Conservation (phyloP, 768 basidiomycete genomes). For the Gloeopeniophorella convolvens region DNA sequence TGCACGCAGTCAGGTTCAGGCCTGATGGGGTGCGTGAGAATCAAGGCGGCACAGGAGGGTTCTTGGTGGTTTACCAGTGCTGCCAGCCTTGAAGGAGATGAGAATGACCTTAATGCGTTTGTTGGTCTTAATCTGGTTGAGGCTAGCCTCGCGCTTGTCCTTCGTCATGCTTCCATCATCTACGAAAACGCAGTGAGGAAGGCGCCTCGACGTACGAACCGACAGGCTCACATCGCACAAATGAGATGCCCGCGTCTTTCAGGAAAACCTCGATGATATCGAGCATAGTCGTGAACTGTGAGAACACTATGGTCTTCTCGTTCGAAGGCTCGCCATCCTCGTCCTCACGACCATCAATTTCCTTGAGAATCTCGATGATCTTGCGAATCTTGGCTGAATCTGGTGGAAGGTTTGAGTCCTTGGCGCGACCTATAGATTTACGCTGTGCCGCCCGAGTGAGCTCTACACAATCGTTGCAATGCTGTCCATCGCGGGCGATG, state of each 20-base stretch:
- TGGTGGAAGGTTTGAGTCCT: constrained; percentile 44
- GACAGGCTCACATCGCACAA: constrained; percentile 69
- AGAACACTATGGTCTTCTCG: constrained; percentile 97
- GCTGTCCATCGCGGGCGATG: constrained; percentile 36
- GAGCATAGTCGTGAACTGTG: constrained; percentile 86
- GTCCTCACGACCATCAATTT: constrained; percentile 52
- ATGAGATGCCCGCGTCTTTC: constrained; percentile 55
- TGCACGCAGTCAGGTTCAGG: constrained; percentile 87
- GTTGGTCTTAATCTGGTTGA: constrained; percentile 65
- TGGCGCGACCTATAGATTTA: constrained; percentile 27
- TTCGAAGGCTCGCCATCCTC: constrained; percentile 25
- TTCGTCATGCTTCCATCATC: constrained; percentile 87
- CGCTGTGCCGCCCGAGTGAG: constrained; percentile 43
- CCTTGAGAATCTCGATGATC: constrained; percentile 63
- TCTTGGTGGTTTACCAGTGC: constrained; percentile 54
- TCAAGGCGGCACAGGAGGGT: not conserved
- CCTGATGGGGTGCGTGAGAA: constrained; percentile 36
- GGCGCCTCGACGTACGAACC: not conserved
- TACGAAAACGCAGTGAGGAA: constrained; percentile 28
- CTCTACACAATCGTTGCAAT: constrained; percentile 56
- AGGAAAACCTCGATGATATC: constrained; percentile 85
- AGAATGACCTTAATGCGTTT: constrained; percentile 65
- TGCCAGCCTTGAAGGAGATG: constrained; percentile 95
- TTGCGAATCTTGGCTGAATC: constrained; percentile 85
- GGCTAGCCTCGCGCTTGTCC: constrained; percentile 65